A percentile compares a stretch with the other conserved stretches of the same genome.
Conservation (phyloP, 495 filamentous ascomycete species). For the Pseudoneurospora amorphoporcata region DNA sequence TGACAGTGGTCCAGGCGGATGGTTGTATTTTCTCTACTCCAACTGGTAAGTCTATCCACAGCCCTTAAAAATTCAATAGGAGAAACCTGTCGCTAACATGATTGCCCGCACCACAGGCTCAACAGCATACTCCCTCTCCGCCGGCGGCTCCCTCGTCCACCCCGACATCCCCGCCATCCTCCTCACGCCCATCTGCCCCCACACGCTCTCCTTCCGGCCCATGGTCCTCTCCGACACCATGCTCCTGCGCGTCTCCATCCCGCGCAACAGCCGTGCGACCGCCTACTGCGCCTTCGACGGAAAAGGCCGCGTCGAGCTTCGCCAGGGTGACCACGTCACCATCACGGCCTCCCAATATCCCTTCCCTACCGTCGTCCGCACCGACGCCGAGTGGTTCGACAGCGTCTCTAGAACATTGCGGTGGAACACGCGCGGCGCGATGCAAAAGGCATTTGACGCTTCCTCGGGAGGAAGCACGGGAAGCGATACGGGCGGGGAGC, state of each 20-base stretch:
- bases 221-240: slow-evolving; percentile 98
- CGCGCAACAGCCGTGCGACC: slow-evolving; percentile 71
- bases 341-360: slow-evolving; percentile 91
- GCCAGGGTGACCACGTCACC: slow-evolving; percentile 86
- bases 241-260: slow-evolving; percentile 78
- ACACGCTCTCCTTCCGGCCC: slow-evolving; percentile 91
- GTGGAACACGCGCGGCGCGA: slow-evolving; percentile 83
- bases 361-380: slow-evolving; percentile 83
- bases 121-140: slow-evolving; percentile 92
- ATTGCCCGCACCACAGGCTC: slow-evolving; percentile 41
- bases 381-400: slow-evolving; percentile 85
- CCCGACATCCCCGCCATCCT: slow-evolving; percentile 96
- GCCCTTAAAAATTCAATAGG: neutral
- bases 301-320: slow-evolving; percentile 85
- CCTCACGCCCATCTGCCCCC: slow-evolving; percentile 93
- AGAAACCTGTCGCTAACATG: slow-evolving; percentile 3
- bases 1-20: slow-evolving; percentile 92
- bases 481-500: slow-evolving; percentile 26
- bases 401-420: slow-evolving; percentile 80
- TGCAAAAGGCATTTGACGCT: slow-evolving; percentile 70
- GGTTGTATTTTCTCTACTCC: slow-evolving; percentile 96
- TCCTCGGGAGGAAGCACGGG: slow-evolving; percentile 13
- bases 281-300: slow-evolving; percentile 96
- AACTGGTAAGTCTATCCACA: slow-evolving; percentile 49
- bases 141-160: slow-evolving; percentile 90